Base-by-base conservation (phyloP, 257 asterid genomes). In the Rubia yunnanensis region DNA sequence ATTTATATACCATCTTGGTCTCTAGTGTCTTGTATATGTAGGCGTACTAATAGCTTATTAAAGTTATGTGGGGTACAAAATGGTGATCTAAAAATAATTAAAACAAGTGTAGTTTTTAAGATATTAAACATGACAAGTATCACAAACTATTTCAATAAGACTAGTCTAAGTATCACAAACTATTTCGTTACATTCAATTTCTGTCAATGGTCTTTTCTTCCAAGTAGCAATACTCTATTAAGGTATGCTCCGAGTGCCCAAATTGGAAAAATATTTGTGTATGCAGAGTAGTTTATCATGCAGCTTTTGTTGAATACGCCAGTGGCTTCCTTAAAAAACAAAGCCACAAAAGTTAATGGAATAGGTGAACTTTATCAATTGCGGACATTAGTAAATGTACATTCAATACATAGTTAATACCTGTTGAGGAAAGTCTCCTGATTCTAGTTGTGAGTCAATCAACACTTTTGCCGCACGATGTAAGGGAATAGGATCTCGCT, bases 341-440 rank as follows among this genome's bases (percentile, higher is more conserved):
- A 36, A 17, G 3, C 46, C 17, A 54, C 5, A 54, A 18, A 1
- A 52, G 7, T 39, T 39, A 52, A 52, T 46, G 18, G 5, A 5
- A 46, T 26, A 15, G 2, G 8, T 15, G 4, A 0, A n/a, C 0
- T 61, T 32, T 20, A 9, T 0, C 4, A 0, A 13, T n/a, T n/a
- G n/a, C n/a, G n/a, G n/a, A n/a, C n/a, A n/a, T n/a, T 0, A 13
- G 4, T n/a, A 0, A 69, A 4, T 55, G 0, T 11, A 63, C 5
- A 1, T 31, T 15, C 24, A 64, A 48, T 3, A 3, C 6, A 24
- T 7, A 5, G 10, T 13, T 3, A 44, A 59, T 76, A 88, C 96
- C 95, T 89, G 92, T 66, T 89, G 95, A 13, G 92, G 96, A 48
- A 84, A 86, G 72, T 89, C 96, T 38, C 96, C 95, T 52, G 71